These are phyloP conservation scores for Penicillium sp. DNA, from an alignment of 2,329 filamentous ascomycete species.

Conservation along the genomic window DNA sequence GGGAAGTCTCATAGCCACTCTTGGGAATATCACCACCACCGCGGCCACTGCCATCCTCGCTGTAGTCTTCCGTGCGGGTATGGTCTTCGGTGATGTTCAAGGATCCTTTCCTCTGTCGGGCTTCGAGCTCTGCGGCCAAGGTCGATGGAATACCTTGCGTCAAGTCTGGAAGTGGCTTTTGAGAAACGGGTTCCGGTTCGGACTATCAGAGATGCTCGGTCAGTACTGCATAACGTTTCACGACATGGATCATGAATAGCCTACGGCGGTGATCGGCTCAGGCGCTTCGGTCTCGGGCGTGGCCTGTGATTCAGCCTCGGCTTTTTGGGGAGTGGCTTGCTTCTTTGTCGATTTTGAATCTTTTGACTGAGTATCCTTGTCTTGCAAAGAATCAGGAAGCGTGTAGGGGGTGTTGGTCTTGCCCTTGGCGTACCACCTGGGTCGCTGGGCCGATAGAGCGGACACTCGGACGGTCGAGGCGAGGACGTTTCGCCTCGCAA, in stretches of 20 bases:
- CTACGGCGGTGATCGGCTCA: constrained; percentile 25
- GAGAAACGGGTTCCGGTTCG: constrained; percentile 37
- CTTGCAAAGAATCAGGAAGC: constrained; percentile 26
- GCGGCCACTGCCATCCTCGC: constrained; percentile 40
- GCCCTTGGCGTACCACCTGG: constrained; percentile 37
- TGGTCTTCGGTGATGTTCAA: constrained; percentile 52
- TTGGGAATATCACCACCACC: constrained; percentile 61
- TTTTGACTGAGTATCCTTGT: constrained; percentile 23
- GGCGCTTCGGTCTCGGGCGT: constrained; percentile 27
- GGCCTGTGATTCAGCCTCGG: constrained; percentile 34
- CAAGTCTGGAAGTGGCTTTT: constrained; percentile 75
- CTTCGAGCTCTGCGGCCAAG: constrained; percentile 66
- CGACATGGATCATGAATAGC: constrained; percentile 2
- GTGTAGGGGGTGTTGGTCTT: constrained; percentile 32
- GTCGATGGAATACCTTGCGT: constrained; percentile 94
- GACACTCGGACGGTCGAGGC: constrained; percentile 32
- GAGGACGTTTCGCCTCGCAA: constrained; percentile 38
- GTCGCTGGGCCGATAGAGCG: constrained; percentile 26
- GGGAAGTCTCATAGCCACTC: constrained; percentile 82
- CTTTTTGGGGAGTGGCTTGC: constrained; percentile 30
- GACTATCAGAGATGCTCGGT: constrained; percentile 22
- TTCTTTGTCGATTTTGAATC: constrained; percentile 21
- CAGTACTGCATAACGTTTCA: constrained; percentile 4
- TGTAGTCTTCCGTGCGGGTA: constrained; percentile 38
- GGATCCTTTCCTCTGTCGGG: constrained; percentile 35